These are phyloP conservation scores for Ambrosiella xylebori DNA, from an alignment of 2,329 filamentous ascomycete genomes.

Conservation along the genomic window DNA sequence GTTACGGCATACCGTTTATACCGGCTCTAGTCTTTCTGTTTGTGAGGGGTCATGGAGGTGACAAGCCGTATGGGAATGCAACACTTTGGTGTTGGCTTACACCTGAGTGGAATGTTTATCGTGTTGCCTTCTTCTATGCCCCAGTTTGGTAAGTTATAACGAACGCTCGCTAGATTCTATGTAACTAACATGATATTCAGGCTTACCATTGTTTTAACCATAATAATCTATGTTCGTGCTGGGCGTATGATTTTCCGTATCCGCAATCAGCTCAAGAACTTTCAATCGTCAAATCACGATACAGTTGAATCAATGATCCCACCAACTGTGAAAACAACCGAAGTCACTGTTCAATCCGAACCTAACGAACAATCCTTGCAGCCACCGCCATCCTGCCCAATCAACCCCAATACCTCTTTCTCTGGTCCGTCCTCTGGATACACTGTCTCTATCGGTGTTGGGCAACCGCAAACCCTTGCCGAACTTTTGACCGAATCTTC, in stretches of 20 bases:
- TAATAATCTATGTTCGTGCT: conserved; percentile 25
- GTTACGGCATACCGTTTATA: conserved; percentile 53
- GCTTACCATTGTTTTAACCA: conserved; percentile 14
- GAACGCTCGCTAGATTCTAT: conserved; percentile 16
- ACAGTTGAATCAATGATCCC: conserved; percentile 18
- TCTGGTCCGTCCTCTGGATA: conserved; percentile 27
- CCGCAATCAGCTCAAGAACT: conserved; percentile 36
- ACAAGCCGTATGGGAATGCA: conserved; percentile 50
- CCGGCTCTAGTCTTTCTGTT: conserved; percentile 48
- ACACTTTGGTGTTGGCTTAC: conserved; percentile 66
- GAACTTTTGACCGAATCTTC: neutral
- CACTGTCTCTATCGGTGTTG: conserved; percentile 47
- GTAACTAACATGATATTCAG: neutral
- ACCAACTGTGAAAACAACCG: conserved; percentile 32
- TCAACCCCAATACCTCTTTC: neutral
- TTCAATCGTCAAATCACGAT: conserved; percentile 24
- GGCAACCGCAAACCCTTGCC: conserved; percentile 27
- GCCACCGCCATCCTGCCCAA: neutral
- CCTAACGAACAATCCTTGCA: conserved; percentile 9
- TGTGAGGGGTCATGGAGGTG: conserved; percentile 30
- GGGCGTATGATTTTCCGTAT: conserved; percentile 45
- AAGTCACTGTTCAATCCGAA: conserved; percentile 36
- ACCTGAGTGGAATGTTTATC: conserved; percentile 44
- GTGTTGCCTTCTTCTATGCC: conserved; percentile 53
- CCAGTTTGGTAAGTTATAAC: conserved; percentile 32